A percentile compares a stretch with the other conserved stretches of the same genome.
phyloP scores from a whole-genome alignment of 176 grass and related monocot species.

The Elaeis guineensis region DNA sequence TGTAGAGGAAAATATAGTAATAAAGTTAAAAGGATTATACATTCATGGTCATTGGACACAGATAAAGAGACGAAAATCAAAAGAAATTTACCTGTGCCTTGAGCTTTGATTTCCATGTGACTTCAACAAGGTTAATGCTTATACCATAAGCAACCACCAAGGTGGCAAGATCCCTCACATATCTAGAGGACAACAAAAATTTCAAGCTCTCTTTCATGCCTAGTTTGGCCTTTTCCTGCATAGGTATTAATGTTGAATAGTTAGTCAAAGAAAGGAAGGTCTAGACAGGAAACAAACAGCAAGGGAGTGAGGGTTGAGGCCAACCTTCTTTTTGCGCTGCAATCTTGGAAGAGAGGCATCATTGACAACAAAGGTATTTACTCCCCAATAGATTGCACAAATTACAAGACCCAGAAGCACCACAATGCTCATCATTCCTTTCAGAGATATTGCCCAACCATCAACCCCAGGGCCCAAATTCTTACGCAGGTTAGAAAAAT shows the following conservation, averaged over 20 bases:
- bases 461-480: slow-evolving; percentile 89
- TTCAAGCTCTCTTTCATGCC: slow-evolving; percentile 93
- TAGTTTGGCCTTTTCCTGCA: slow-evolving; percentile 88
- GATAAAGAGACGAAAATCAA: background rate
- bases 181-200: slow-evolving; percentile 75
- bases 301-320: background rate
- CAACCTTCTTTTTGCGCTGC: slow-evolving; percentile 80
- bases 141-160: slow-evolving; percentile 98
- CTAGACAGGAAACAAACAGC: slow-evolving; percentile 4
- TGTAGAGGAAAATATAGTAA: background rate
- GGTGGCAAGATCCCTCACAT: slow-evolving; percentile 99
- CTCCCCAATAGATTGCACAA: slow-evolving; percentile 66
- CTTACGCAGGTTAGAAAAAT: slow-evolving; percentile 87
- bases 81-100: slow-evolving; percentile 70
- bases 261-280: slow-evolving; percentile 9
- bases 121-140: slow-evolving; percentile 98
- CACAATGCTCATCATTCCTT: slow-evolving; percentile 99
- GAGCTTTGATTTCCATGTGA: slow-evolving; percentile 98
- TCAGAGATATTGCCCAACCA: slow-evolving; percentile 87
- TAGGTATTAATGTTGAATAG: slow-evolving; percentile 13
- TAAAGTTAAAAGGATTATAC: background rate
- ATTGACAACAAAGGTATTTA: slow-evolving; percentile 71
- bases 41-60: no score
- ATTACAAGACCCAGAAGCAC: slow-evolving; percentile 71
- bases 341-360: slow-evolving; percentile 44